Percentiles rank a stretch among this genome's conserved stretches.
Conservation (phyloP, 2,329 filamentous ascomycete species). For the Didymella arachidicola region DNA sequence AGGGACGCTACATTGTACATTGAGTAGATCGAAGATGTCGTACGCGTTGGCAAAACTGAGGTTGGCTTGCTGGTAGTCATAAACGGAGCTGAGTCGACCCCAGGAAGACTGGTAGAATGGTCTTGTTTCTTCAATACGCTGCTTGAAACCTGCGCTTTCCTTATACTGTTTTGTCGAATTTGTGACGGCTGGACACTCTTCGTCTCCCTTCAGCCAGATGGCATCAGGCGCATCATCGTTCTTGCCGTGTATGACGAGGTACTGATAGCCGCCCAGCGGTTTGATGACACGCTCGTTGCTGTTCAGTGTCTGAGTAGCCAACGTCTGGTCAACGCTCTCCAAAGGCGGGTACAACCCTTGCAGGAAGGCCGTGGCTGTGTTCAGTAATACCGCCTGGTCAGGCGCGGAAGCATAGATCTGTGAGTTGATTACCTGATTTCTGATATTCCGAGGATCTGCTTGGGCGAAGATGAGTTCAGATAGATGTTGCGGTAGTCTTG, state of each 20-base stretch:
- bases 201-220: constrained; percentile 58
- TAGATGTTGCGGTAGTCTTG: constrained; percentile 25
- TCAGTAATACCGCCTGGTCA: constrained; percentile 55
- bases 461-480: constrained; percentile 39
- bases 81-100: constrained; percentile 53
- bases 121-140: constrained; percentile 47
- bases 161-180: constrained; percentile 47
- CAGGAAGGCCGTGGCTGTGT: constrained; percentile 64
- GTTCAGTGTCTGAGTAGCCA: neutral
- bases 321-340: constrained; percentile 30
- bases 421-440: constrained; percentile 51
- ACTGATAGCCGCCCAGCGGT: constrained; percentile 63
- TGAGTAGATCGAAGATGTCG: constrained; percentile 62
- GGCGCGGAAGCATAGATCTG: constrained; percentile 56
- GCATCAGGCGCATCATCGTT: constrained; percentile 56
- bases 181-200: constrained; percentile 45
- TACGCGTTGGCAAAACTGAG: constrained; percentile 60
- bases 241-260: constrained; percentile 57
- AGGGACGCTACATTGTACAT: constrained; percentile 59
- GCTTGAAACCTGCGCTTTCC: constrained; percentile 49
- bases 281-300: constrained; percentile 1
- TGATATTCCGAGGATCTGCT: constrained; percentile 54
- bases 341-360: constrained; percentile 65
- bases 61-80: constrained; percentile 50
- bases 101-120: constrained; percentile 53